Conservation (phyloP, 2,329 filamentous ascomycete species). For the Eurotiales sp. region DNA sequence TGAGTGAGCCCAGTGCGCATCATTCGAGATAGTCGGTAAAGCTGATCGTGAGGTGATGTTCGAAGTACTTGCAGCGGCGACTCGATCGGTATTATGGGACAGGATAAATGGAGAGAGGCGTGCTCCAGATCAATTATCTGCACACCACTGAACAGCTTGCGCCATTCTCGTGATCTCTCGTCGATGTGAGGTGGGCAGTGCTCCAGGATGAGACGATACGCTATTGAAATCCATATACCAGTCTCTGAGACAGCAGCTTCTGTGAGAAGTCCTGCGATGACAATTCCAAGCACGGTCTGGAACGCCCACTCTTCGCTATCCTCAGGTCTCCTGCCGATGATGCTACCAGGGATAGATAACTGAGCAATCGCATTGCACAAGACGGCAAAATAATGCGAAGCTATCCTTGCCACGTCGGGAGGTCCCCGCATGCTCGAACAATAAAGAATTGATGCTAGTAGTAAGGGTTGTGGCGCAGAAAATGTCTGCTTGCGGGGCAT, state of each 20-base stretch:
- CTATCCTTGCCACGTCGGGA: constrained; percentile 6
- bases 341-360: constrained; percentile 7
- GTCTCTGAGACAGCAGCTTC: constrained; percentile 13
- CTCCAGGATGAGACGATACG: constrained; percentile 11
- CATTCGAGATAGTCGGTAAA: constrained; percentile 14
- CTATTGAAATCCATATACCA: constrained; percentile 14
- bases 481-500: constrained; percentile 15
- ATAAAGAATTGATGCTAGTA: constrained; percentile 15
- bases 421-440: constrained; percentile 14
- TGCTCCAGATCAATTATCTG: constrained; percentile 15
- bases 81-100: constrained; percentile 15
- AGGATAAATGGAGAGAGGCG: constrained; percentile 15
- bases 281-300: constrained; percentile 13
- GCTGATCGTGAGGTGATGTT: constrained; percentile 13
- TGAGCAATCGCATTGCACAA: constrained; percentile 15
- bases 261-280: constrained; percentile 12
- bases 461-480: constrained; percentile 13
- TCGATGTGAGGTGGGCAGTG: constrained; percentile 13
- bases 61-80: constrained; percentile 12
- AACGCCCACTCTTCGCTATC: constrained; percentile 15
- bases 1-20: constrained; percentile 15
- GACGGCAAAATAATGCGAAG: constrained; percentile 10
- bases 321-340: constrained; percentile 2
- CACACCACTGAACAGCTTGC: constrained; percentile 15
- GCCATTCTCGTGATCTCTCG: constrained; percentile 14